These are phyloP conservation scores for Dendrobium officinale DNA, from an alignment of 106 monocot genomes.

Conservation along the genomic window DNA sequence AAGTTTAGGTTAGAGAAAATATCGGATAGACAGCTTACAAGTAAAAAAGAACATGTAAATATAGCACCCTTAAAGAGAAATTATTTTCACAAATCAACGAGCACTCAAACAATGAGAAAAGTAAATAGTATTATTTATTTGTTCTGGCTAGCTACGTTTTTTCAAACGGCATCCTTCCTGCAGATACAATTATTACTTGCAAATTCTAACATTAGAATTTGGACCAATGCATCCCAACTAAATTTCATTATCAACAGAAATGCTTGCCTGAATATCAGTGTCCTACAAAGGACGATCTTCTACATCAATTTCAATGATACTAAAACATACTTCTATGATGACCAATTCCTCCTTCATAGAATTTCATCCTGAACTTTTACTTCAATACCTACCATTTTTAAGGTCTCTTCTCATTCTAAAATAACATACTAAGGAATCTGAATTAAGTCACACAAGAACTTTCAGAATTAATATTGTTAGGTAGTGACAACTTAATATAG, in stretches of 20 bases:
- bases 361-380: no score
- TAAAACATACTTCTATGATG: no score
- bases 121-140: not conserved
- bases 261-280: no score
- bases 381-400: no score
- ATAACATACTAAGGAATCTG: no score
- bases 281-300: no score
- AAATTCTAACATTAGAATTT: not conserved
- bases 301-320: no score
- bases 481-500: not conserved
- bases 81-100: not conserved
- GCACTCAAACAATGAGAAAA: not conserved
- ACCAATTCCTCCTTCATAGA: no score
- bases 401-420: no score
- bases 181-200: not conserved
- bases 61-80: not conserved
- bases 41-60: not conserved
- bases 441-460: no score
- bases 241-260: no score
- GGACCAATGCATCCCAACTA: no score
- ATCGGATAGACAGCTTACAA: not conserved
- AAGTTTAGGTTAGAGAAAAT: slow-evolving; percentile 12
- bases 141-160: not conserved
- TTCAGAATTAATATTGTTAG: not conserved
- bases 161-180: not conserved